Evolutionary conservation across 768 basidiomycete genomes (phyloP).

Genomic region (Hortiboletus campestris): DNA sequence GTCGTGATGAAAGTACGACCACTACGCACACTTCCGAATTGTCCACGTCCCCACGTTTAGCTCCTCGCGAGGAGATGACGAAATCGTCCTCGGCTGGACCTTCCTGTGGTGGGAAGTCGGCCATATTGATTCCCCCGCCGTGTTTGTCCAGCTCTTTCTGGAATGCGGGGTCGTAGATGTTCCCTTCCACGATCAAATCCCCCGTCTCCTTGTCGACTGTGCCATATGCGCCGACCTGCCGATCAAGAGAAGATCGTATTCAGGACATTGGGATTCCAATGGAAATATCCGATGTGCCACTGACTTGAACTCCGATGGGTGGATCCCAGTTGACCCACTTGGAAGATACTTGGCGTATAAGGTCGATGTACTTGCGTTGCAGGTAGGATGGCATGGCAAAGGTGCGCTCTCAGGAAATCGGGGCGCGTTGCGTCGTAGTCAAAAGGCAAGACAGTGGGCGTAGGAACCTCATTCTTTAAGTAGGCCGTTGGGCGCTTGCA

Average conservation of each 20-base stretch:
- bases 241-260: neutral
- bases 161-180: conserved; percentile 30
- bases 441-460: neutral
- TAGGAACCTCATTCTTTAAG: neutral
- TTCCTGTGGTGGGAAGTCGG: conserved; percentile 14
- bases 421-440: too few relatives aligned
- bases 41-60: conserved; percentile 6
- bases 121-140: neutral
- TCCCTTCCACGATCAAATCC: conserved; percentile 32
- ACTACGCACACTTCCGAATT: conserved; percentile 18
- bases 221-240: conserved; percentile 38
- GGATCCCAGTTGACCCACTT: conserved; percentile 42
- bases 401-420: too few relatives aligned
- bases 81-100: too few relatives aligned
- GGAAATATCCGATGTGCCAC: neutral
- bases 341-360: conserved; percentile 29
- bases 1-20: neutral
- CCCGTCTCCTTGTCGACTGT: conserved; percentile 31
- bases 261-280: neutral
- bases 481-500: neutral
- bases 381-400: conserved; percentile 6
- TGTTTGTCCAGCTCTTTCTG: conserved; percentile 17
- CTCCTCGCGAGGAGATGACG: too few relatives aligned
- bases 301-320: conserved; percentile 23
- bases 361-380: conserved; percentile 36